Evolutionary conservation across 2,329 filamentous ascomycete genomes (phyloP).

Genomic region (Beauveria australis): DNA sequence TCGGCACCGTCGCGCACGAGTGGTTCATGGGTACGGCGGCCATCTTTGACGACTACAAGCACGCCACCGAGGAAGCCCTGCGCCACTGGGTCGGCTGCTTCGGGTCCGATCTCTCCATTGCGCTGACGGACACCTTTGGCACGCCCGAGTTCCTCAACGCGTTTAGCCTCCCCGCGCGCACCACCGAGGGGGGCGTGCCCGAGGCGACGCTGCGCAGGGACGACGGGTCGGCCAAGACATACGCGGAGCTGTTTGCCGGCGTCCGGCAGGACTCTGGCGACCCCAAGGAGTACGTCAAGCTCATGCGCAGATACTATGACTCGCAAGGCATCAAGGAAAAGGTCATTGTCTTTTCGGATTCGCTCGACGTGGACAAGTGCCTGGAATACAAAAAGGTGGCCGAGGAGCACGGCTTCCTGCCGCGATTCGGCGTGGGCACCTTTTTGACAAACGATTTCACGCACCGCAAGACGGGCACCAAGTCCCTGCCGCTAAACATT

Average conservation of each 20-base stretch:
- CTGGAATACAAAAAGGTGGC: slow-evolving; percentile 82
- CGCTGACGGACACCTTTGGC: slow-evolving; percentile 93
- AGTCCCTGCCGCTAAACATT: slow-evolving; percentile 89
- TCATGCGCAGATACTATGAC: slow-evolving; percentile 77
- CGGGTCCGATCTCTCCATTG: slow-evolving; percentile 75
- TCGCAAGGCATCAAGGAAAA: slow-evolving; percentile 69
- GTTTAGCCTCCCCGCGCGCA: slow-evolving; percentile 59
- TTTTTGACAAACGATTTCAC: slow-evolving; percentile 92
- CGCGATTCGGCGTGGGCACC: slow-evolving; percentile 90
- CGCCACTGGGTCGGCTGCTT: slow-evolving; percentile 89
- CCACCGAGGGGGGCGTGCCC: slow-evolving; percentile 33
- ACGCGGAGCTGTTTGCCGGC: slow-evolving; percentile 74
- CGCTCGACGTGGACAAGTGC: slow-evolving; percentile 82
- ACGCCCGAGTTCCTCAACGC: slow-evolving; percentile 80
- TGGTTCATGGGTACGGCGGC: slow-evolving; percentile 99
- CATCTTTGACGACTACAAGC: slow-evolving; percentile 75
- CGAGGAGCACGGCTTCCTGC: slow-evolving; percentile 70
- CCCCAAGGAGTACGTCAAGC: slow-evolving; percentile 67
- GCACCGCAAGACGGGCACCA: slow-evolving; percentile 63
- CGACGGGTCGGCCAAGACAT: slow-evolving; percentile 47
- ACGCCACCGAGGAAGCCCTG: slow-evolving; percentile 76
- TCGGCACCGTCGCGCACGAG: slow-evolving; percentile 89
- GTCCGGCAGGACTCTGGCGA: slow-evolving; percentile 89
- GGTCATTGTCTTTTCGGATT: slow-evolving; percentile 91
- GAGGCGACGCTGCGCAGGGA: slow-evolving; percentile 33